phyloP scores from a whole-genome alignment of 805 yeast species.

The Candida nonsorbophila region DNA sequence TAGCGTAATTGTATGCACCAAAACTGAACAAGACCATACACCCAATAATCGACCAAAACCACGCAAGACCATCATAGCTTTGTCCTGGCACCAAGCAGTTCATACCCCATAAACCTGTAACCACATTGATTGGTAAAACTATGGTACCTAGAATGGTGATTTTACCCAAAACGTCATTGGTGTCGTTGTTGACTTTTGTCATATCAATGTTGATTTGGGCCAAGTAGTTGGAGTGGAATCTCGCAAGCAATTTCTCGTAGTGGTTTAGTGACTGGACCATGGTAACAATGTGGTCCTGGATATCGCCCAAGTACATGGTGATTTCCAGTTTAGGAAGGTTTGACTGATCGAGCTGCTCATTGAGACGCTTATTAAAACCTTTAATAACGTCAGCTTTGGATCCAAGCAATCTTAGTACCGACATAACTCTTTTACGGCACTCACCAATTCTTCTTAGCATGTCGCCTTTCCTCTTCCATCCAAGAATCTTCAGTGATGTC shows the following conservation, averaged over 20 bases:
- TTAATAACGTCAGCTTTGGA: constrained; percentile 97
- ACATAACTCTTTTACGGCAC: constrained; percentile 91
- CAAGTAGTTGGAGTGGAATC: constrained; percentile 93
- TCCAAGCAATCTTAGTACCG: constrained; percentile 75
- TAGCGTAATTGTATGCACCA: constrained; percentile 36
- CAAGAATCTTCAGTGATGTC: constrained; percentile 44
- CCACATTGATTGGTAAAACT: constrained; percentile 89
- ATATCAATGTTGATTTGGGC: constrained; percentile 97
- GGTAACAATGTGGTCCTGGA: constrained; percentile 95
- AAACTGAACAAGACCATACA: constrained; percentile 31
- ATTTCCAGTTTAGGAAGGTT: constrained; percentile 70
- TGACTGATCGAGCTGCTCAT: constrained; percentile 25
- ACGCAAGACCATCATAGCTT: constrained; percentile 30
- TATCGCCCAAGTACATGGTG: constrained; percentile 92
- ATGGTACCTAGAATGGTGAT: constrained; percentile 92
- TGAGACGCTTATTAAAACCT: constrained; percentile 89
- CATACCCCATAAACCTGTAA: constrained; percentile 99
- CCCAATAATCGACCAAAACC: constrained; percentile 37
- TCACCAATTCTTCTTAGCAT: constrained; percentile 94
- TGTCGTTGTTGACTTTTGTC: constrained; percentile 95
- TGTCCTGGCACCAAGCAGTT: constrained; percentile 97
- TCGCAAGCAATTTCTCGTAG: constrained; percentile 86
- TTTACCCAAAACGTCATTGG: constrained; percentile 93
- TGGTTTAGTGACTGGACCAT: constrained; percentile 95
- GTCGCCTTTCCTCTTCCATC: constrained; percentile 90